A percentile compares a stretch with the other conserved stretches of the same genome.
Evolutionary conservation across 495 filamentous ascomycete genomes (phyloP).

Genomic region (Aspergillus avenaceus): DNA sequence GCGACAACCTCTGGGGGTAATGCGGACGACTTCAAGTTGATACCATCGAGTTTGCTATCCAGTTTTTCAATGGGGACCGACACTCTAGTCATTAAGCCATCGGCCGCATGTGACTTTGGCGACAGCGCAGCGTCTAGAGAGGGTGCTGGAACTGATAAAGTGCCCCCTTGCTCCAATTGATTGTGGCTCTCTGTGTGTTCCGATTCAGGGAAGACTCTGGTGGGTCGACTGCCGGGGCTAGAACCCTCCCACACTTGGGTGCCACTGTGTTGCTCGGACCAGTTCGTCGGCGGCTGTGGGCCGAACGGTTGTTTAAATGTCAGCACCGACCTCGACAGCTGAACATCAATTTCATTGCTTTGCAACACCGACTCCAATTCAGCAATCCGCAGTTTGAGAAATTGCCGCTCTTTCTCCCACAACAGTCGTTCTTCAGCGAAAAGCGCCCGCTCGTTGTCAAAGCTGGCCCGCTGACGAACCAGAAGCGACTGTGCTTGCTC

Average conservation of each 20-base stretch:
- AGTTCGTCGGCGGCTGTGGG: not conserved
- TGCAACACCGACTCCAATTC: slow-evolving; percentile 35
- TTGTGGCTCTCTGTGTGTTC: slow-evolving; percentile 22
- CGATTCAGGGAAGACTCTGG: slow-evolving; percentile 38
- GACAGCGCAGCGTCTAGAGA: slow-evolving; percentile 44
- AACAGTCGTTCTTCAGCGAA: slow-evolving; percentile 39
- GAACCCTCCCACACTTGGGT: slow-evolving; percentile 43
- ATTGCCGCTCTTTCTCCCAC: slow-evolving; percentile 38
- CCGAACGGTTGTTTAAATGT: slow-evolving; percentile 2
- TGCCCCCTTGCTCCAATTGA: slow-evolving; percentile 21
- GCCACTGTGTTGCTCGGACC: slow-evolving; percentile 1
- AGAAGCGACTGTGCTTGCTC: slow-evolving; percentile 39
- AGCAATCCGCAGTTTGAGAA: slow-evolving; percentile 34
- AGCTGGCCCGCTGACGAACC: slow-evolving; percentile 35
- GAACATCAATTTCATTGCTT: slow-evolving; percentile 10
- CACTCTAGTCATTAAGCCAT: slow-evolving; percentile 19
- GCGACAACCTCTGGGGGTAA: slow-evolving; percentile 40
- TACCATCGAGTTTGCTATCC: slow-evolving; percentile 45
- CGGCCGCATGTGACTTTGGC: slow-evolving; percentile 26
- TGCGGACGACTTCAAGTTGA: slow-evolving; percentile 44
- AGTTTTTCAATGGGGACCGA: slow-evolving; percentile 46
- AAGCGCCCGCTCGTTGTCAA: slow-evolving; percentile 34
- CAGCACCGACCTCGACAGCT: not conserved
- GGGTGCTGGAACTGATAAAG: slow-evolving; percentile 14
- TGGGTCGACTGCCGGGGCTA: slow-evolving; percentile 34